phyloP scores from a whole-genome alignment of 2,329 filamentous ascomycete genomes.

The Tolypocladium tropicale region DNA sequence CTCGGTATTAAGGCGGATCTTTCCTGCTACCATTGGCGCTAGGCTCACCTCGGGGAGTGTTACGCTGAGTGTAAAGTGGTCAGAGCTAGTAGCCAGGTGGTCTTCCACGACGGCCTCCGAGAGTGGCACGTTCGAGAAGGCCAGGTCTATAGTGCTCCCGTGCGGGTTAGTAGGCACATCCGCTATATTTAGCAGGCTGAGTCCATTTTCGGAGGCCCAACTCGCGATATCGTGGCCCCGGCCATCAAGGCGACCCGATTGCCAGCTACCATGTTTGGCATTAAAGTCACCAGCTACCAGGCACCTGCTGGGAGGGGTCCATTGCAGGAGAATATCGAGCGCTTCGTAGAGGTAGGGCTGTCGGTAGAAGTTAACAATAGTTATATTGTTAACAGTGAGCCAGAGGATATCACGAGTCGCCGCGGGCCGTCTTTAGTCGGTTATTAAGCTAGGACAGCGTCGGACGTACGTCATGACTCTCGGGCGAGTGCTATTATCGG shows the following conservation, averaged over 20 bases:
- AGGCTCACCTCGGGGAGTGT: too few species aligned
- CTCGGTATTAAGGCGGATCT: too few species aligned
- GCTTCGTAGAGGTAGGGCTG: slow-evolving; percentile 4
- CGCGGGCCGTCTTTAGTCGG: slow-evolving; percentile 5
- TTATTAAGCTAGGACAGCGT: slow-evolving; percentile 2
- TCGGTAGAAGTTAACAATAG: slow-evolving; percentile 8
- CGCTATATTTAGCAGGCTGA: slow-evolving; percentile 5
- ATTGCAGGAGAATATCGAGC: slow-evolving; percentile 4
- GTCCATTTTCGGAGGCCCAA: slow-evolving; percentile 4
- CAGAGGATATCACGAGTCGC: slow-evolving; percentile 6
- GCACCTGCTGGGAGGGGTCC: slow-evolving; percentile 3
- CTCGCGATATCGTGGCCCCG: neutral
- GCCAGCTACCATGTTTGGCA: slow-evolving; percentile 7
- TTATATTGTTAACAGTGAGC: slow-evolving; percentile 6
- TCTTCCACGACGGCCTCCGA: slow-evolving; percentile 6
- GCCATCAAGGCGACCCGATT: slow-evolving; percentile 2
- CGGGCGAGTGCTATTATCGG: slow-evolving; percentile 3
- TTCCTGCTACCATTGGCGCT: too few species aligned
- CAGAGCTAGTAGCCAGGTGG: slow-evolving; percentile 8
- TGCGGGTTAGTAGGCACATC: slow-evolving; percentile 7
- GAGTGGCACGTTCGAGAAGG: slow-evolving; percentile 6
- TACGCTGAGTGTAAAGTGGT: slow-evolving; percentile 6
- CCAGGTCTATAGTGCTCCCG: slow-evolving; percentile 8
- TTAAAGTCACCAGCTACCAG: slow-evolving; percentile 10
- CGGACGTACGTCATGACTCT: slow-evolving; percentile 9